phyloP scores from a whole-genome alignment of 108 stramenopile species.

The Parmales sp. region DNA sequence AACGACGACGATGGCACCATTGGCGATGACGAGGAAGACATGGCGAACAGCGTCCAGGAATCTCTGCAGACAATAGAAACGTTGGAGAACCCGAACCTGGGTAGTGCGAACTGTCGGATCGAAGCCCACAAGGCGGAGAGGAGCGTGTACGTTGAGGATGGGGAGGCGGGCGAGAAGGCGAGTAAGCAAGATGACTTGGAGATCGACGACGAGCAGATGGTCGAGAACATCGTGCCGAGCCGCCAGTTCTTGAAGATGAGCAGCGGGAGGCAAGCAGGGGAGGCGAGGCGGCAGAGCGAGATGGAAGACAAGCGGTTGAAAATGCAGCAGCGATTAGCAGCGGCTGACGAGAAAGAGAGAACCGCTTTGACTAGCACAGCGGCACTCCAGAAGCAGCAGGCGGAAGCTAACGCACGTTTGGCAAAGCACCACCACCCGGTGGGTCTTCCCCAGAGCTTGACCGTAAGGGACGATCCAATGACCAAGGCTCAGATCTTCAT shows the following conservation, averaged over 20 bases:
- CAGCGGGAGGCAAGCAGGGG: slow-evolving; percentile 24
- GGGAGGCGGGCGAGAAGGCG: neutral
- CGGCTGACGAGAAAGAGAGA: slow-evolving; percentile 24
- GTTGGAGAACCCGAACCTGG: neutral
- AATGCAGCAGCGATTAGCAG: slow-evolving; percentile 21
- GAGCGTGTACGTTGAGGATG: neutral
- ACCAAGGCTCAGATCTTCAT: slow-evolving; percentile 32
- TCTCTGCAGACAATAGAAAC: neutral
- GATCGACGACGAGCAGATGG: neutral
- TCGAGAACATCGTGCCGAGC: slow-evolving; percentile 30
- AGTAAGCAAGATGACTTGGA: neutral
- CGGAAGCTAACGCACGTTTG: slow-evolving; percentile 14
- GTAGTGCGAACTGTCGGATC: slow-evolving; percentile 6
- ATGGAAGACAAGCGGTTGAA: slow-evolving; percentile 19
- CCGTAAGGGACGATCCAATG: slow-evolving; percentile 21
- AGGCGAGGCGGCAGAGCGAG: slow-evolving; percentile 25
- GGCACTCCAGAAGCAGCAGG: slow-evolving; percentile 9
- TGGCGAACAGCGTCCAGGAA: slow-evolving; percentile 13
- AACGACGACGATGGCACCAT: slow-evolving; percentile 9
- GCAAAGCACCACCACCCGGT: slow-evolving; percentile 15
- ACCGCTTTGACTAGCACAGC: neutral
- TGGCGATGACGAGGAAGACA: slow-evolving; percentile 13
- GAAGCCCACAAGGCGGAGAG: neutral
- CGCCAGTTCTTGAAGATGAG: slow-evolving; percentile 28
- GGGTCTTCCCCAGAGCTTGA: slow-evolving; percentile 9